A percentile compares a stretch with the other conserved stretches of the same genome.
These are phyloP conservation scores for Ceratobasidium sp. DNA, from an alignment of 1,284 basidiomycete genomes.

Conservation along the genomic window DNA sequence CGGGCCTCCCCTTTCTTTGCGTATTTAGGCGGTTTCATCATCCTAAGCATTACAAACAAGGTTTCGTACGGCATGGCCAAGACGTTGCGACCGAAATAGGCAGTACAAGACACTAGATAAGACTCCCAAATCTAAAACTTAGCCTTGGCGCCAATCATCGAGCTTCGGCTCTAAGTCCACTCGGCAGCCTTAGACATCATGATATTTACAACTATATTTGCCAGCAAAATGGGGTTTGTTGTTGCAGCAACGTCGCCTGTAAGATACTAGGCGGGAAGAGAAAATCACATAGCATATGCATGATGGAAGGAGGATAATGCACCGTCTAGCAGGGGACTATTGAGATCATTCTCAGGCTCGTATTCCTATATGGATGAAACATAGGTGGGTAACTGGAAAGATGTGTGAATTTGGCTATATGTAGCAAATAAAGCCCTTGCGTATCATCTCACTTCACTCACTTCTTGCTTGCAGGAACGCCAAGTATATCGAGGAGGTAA, in stretches of 20 bases:
- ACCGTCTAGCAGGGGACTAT: conserved; percentile 40
- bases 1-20: too few species aligned
- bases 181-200: conserved; percentile 47
- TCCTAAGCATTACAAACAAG: too few species aligned
- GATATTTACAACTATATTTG: conserved; percentile 53
- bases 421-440: conserved; percentile 44
- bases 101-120: not conserved
- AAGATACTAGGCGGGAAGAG: conserved; percentile 28
- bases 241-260: conserved; percentile 45
- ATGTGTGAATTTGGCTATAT: not conserved
- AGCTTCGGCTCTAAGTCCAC: conserved; percentile 27
- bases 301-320: not conserved
- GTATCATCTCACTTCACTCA: conserved; percentile 43
- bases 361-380: not conserved
- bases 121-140: conserved; percentile 32
- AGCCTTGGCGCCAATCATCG: conserved; percentile 41
- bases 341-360: conserved; percentile 44
- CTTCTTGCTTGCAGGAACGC: too few species aligned
- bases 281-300: not conserved
- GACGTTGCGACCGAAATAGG: too few species aligned
- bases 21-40: too few species aligned
- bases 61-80: too few species aligned
- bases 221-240: conserved; percentile 54
- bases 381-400: too few species aligned
- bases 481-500: too few species aligned